These are phyloP conservation scores for Polygonum maritimum DNA, from an alignment of 148 eudicot species.

Conservation along the genomic window DNA sequence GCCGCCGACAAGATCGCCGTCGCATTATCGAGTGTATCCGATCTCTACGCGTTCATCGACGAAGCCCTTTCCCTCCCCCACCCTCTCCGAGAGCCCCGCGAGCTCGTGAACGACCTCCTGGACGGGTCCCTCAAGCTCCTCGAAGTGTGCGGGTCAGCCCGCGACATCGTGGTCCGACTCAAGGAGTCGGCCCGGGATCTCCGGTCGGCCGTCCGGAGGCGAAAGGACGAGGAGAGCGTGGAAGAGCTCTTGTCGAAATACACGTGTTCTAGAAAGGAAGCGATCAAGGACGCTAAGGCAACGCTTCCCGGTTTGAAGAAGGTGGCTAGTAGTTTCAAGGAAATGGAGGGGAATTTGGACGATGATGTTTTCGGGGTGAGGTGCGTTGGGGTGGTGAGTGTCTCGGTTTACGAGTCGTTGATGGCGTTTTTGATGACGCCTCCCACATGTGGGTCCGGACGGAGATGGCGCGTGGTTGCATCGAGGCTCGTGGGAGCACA, in stretches of 20 bases:
- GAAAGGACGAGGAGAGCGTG: slow-evolving; percentile 6
- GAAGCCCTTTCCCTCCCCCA: slow-evolving; percentile 13
- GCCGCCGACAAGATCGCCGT: slow-evolving; percentile 3
- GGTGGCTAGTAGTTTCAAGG: background rate
- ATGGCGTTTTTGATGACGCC: slow-evolving; percentile 1
- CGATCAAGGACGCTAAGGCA: background rate
- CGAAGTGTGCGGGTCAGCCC: slow-evolving; percentile 6
- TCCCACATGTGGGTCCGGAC: background rate
- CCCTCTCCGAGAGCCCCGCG: slow-evolving; percentile 10
- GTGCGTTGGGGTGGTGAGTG: slow-evolving; percentile 18
- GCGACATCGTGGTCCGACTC: background rate
- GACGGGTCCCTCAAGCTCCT: slow-evolving; percentile 12
- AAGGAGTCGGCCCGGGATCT: slow-evolving; percentile 9
- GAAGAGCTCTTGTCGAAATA: slow-evolving; percentile 4
- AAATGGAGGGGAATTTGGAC: background rate
- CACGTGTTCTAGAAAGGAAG: slow-evolving; percentile 11
- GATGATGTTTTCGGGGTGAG: slow-evolving; percentile 15
- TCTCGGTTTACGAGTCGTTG: slow-evolving; percentile 16
- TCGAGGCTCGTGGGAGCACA: slow-evolving; percentile 12
- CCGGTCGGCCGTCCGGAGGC: slow-evolving; percentile 2
- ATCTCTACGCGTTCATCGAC: slow-evolving; percentile 12
- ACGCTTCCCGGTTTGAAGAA: background rate
- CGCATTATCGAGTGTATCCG: slow-evolving; percentile 9
- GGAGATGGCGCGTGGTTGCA: slow-evolving; percentile 7
- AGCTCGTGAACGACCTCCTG: slow-evolving; percentile 5